Percentiles rank a stretch among this genome's conserved stretches.
phyloP scores from a whole-genome alignment of 129 eudicot species.

The Silybum marianum region DNA sequence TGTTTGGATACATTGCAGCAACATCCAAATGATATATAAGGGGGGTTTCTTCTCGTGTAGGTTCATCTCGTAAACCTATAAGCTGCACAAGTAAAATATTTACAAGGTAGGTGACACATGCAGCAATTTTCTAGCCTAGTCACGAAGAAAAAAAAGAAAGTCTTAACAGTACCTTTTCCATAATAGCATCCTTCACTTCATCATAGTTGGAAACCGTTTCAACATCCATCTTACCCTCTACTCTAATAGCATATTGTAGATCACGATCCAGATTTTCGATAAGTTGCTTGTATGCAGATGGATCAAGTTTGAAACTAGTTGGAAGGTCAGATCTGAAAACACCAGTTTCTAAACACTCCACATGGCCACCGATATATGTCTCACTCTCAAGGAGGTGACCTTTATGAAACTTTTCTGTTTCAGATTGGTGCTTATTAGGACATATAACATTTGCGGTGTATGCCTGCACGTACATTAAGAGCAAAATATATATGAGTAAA shows the following conservation, averaged over 20 bases:
- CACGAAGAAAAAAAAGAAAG: neutral
- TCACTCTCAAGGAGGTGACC: constrained; percentile 92
- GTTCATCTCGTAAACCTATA: constrained; percentile 62
- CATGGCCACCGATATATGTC: constrained; percentile 99
- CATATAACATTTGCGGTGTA: constrained; percentile 92
- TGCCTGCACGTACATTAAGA: constrained; percentile 60
- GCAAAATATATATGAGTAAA: neutral
- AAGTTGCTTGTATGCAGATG: constrained; percentile 88
- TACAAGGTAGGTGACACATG: neutral
- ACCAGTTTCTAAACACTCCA: constrained; percentile 98
- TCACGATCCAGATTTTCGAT: constrained; percentile 97
- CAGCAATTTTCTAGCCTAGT: neutral
- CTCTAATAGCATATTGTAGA: constrained; percentile 90
- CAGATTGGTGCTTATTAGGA: constrained; percentile 98
- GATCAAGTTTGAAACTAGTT: constrained; percentile 90
- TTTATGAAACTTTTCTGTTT: constrained; percentile 84
- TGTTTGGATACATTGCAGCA: constrained; percentile 99
- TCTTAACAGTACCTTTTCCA: constrained; percentile 65
- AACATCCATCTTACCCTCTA: constrained; percentile 96
- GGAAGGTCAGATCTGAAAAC: constrained; percentile 99
- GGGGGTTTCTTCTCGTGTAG: constrained; percentile 88
- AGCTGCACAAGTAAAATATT: constrained; percentile 57
- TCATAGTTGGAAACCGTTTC: constrained; percentile 75
- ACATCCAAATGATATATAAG: constrained; percentile 99
- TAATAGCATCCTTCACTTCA: constrained; percentile 87